phyloP scores from a whole-genome alignment of 2,329 filamentous ascomycete species.

The Claviceps maximensis region DNA sequence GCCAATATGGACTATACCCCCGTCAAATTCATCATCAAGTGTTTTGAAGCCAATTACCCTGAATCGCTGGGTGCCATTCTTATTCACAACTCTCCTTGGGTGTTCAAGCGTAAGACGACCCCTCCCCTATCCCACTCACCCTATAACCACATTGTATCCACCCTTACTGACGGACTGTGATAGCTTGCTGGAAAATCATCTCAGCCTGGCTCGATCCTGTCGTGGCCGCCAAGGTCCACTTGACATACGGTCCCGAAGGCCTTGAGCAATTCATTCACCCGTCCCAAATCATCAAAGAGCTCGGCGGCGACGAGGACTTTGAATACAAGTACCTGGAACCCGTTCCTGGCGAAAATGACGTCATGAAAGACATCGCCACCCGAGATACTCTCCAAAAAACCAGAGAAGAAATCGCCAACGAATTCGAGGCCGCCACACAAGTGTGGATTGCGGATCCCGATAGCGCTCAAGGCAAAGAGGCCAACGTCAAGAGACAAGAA shows the following conservation, averaged over 20 bases:
- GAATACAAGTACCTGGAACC: constrained; percentile 54
- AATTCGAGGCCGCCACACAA: constrained; percentile 45
- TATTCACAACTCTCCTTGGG: constrained; percentile 63
- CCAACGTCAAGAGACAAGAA: constrained; percentile 25
- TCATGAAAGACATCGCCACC: constrained; percentile 30
- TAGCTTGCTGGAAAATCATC: constrained; percentile 46
- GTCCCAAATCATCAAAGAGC: constrained; percentile 44
- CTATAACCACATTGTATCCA: no score
- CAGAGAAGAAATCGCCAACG: constrained; percentile 36
- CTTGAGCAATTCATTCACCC: constrained; percentile 48
- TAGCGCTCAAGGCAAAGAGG: constrained; percentile 9
- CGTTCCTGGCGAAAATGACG: constrained; percentile 42
- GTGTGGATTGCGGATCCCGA: constrained; percentile 38
- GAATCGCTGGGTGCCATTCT: constrained; percentile 58
- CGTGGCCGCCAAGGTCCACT: constrained; percentile 59
- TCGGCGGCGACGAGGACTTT: constrained; percentile 52
- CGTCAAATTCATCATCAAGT: constrained; percentile 68
- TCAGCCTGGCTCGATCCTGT: constrained; percentile 65
- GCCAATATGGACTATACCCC: constrained; percentile 67
- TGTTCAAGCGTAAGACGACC: constrained; percentile 36
- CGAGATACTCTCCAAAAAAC: constrained; percentile 36
- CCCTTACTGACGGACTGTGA: background rate
- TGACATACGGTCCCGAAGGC: constrained; percentile 49
- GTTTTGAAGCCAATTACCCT: constrained; percentile 67
- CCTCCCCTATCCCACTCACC: background rate